These are phyloP conservation scores for Combretum micranthum DNA, from an alignment of 345 rosid species.

Conservation along the genomic window DNA sequence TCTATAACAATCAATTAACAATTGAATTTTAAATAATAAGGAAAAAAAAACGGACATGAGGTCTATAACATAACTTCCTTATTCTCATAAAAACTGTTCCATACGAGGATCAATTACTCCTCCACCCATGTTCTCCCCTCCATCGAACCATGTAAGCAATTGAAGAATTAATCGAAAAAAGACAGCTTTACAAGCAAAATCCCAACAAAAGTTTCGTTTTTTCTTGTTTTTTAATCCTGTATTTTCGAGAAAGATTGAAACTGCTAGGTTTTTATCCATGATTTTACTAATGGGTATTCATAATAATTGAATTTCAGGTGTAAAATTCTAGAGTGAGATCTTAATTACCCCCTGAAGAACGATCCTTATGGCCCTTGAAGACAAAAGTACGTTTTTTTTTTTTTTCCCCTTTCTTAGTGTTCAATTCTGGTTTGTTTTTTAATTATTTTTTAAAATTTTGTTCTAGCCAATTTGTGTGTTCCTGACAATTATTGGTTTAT, in stretches of 20 bases:
- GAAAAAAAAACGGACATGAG: slow-evolving; percentile 3
- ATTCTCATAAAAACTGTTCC: neutral
- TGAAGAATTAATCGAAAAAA: too few relatives aligned
- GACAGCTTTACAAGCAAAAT: too few relatives aligned
- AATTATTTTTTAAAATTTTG: slow-evolving; percentile 1
- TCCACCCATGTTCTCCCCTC: slow-evolving; percentile 12
- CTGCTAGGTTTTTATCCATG: neutral
- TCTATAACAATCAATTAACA: too few relatives aligned
- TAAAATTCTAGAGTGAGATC: slow-evolving; percentile 38
- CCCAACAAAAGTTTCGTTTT: neutral
- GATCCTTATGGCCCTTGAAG: slow-evolving; percentile 59
- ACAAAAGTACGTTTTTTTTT: slow-evolving; percentile 31
- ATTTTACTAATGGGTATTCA: neutral
- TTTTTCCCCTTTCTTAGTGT: neutral
- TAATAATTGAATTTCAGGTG: slow-evolving; percentile 22
- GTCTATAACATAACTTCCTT: neutral
- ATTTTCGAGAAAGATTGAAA: neutral
- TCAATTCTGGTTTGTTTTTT: slow-evolving; percentile 6
- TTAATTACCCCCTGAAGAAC: slow-evolving; percentile 54
- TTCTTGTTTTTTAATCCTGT: neutral
- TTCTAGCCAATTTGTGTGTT: neutral
- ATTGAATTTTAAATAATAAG: too few relatives aligned
- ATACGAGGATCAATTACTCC: slow-evolving; percentile 3
- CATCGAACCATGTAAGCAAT: slow-evolving; percentile 9
- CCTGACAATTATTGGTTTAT: neutral